Evolutionary conservation across 257 asterid genomes (phyloP).

Genomic region (Anisodus acutangulus): DNA sequence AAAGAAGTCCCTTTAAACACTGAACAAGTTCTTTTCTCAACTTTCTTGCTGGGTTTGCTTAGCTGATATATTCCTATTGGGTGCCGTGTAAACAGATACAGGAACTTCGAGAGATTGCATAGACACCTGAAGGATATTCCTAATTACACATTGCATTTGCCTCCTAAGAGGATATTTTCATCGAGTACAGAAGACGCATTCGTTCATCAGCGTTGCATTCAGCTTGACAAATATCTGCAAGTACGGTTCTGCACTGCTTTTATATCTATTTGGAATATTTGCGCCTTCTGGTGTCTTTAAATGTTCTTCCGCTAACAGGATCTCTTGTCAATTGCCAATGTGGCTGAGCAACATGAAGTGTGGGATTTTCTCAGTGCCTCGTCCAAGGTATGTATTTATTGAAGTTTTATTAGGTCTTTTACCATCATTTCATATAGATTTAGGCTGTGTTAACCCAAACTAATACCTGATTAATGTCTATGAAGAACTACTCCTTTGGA

Average conservation of each 20-base stretch:
- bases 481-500: slow-evolving; percentile 95
- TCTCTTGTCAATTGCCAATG: slow-evolving; percentile 93
- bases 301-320: slow-evolving; percentile 58
- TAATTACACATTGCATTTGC: slow-evolving; percentile 89
- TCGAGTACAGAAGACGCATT: slow-evolving; percentile 97
- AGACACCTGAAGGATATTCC: slow-evolving; percentile 93
- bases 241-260: slow-evolving; percentile 49
- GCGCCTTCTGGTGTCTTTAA: slow-evolving; percentile 37
- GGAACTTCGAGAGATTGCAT: slow-evolving; percentile 97
- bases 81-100: slow-evolving; percentile 60
- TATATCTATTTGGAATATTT: slow-evolving; percentile 21
- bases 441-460: slow-evolving; percentile 33
- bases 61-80: slow-evolving; percentile 34
- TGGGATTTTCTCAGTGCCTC: slow-evolving; percentile 97
- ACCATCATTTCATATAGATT: slow-evolving; percentile 3
- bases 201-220: slow-evolving; percentile 97
- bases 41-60: slow-evolving; percentile 28
- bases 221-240: slow-evolving; percentile 92
- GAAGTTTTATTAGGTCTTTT: slow-evolving; percentile 28
- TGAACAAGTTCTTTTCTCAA: slow-evolving; percentile 31
- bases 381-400: slow-evolving; percentile 67
- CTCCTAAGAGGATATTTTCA: slow-evolving; percentile 98
- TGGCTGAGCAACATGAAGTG: slow-evolving; percentile 99
- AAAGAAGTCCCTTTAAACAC: slow-evolving; percentile 11
- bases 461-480: slow-evolving; percentile 44